These are phyloP conservation scores for Lenzites betulinus DNA, from an alignment of 768 basidiomycete species.

Conservation along the genomic window DNA sequence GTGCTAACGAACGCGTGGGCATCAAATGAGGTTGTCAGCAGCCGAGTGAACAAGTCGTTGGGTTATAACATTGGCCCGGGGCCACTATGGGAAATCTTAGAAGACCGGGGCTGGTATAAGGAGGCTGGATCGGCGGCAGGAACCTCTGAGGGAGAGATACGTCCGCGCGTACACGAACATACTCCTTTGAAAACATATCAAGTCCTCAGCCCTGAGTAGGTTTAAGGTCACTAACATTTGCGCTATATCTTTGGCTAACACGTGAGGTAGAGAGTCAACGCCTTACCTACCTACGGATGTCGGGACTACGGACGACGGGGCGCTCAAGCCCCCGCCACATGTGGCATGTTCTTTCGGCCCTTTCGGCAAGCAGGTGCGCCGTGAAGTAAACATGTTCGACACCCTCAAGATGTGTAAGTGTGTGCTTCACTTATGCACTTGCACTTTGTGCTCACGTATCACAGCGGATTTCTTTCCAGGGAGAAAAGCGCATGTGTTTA, in stretches of 20 bases:
- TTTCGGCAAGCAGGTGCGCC: slow-evolving; percentile 49
- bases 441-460: neutral
- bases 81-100: slow-evolving; percentile 76
- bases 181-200: slow-evolving; percentile 29
- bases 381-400: slow-evolving; percentile 57
- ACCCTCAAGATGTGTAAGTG: slow-evolving; percentile 58
- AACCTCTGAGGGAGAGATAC: slow-evolving; percentile 47
- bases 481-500: slow-evolving; percentile 71
- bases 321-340: slow-evolving; percentile 52
- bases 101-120: slow-evolving; percentile 80
- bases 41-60: slow-evolving; percentile 70
- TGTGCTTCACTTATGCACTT: neutral
- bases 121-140: slow-evolving; percentile 44
- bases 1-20: slow-evolving; percentile 61
- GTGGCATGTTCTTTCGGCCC: slow-evolving; percentile 71
- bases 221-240: too few relatives aligned
- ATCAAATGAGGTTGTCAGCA: slow-evolving; percentile 45
- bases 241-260: neutral
- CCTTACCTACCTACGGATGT: slow-evolving; percentile 61
- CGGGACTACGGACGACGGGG: slow-evolving; percentile 51
- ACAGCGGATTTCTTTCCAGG: slow-evolving; percentile 62
- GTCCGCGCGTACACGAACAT: slow-evolving; percentile 59
- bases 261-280: slow-evolving; percentile 49
- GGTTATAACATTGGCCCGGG: slow-evolving; percentile 75
- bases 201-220: slow-evolving; percentile 20